Evolutionary conservation across 306 rosid genomes (phyloP), one percentile per base, ranked within the genome.

Genomic region (Urtica urens): DNA sequence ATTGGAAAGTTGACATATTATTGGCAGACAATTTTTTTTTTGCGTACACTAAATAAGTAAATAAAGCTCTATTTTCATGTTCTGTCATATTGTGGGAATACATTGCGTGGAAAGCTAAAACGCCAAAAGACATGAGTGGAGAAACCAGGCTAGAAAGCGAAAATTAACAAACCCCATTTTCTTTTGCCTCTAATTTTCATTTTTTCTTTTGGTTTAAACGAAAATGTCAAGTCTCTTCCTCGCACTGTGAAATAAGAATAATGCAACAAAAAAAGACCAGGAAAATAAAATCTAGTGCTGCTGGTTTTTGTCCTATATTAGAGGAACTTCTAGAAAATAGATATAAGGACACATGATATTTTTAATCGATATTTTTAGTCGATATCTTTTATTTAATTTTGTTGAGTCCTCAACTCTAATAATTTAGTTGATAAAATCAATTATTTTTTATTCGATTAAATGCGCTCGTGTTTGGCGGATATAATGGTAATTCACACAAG

Each of bases 91-190:
- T 49, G 18, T 23, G 41, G 53, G 42, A 46, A 55, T 31, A 8
- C 7, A 31, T 7, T 31, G 7, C 13, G 37, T 31, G 10, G 59
- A 59, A 57, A 68, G 49, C 58, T 22, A 53, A 75, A 57, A 55
- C 40, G 49, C 43, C 33, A 54, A 31, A 57, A 49, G 77, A 80
- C 81, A 73, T 25, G 61, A 74, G 75, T 74, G 79, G 84, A 68
- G 46, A 24, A 67, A 64, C 62, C 74, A 68, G 72, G 61, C 73
- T 66, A 66, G 66, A 75, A 75, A 75, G 71, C 54, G 22, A 34
- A 69, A 49, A 47, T 39, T 72, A 68, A 52, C 30, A 7, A 31
- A 31, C n/a, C 26, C 69, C 56, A 21, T 43, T 60, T 54, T 27
- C 53, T 51, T 62, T 64, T 71, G 64, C 68, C 69, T 60, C 57